Evolutionary conservation across 345 rosid genomes (phyloP), one percentile per base, ranked within the genome.

Genomic region (Erysimum cheiranthoides): DNA sequence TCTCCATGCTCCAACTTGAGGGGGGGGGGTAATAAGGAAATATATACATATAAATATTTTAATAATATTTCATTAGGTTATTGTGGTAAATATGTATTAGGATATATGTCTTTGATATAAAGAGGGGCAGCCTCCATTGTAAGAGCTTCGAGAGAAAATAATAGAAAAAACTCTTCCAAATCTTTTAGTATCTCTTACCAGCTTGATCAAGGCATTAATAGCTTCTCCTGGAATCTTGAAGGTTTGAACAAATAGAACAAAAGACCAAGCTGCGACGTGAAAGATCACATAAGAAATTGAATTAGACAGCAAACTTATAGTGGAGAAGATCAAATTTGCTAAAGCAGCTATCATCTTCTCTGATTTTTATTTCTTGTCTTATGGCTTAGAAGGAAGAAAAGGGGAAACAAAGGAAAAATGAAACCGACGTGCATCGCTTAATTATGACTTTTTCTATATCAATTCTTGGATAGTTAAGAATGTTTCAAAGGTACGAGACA

Each of bases 221-320:
- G 39, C 72, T 71, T 71, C 73, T 31, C 80, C 73, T 57, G 80
- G 76, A 31, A 71, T 71, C 49, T 77, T 77, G 68, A 71, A 71
- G 21, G 49, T 32, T 57, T 77, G 73, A 36, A 77, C 67, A 39
- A 71, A 17, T 10, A 77, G 8, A 47, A 71, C 76, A 8, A 77
- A 65, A 3, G 49, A 38, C 39, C 67, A 77, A 65, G 80, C 80
- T 14, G 39, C 56, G 9, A 40, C 21, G 4, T 71, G 73, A 68
- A 77, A 77, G 21, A 77, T 49, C 38, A 71, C 25, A 21, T 49
- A 71, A 47, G 73, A 54, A 32, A 77, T 65, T 13, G 39, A 58
- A 71, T 30, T 58, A n/a, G 36, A 64, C 39, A 77, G 46, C 8
- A 77, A 46, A 56, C 56, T 30, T 58, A 71, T 4, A 13, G 10